Evolutionary conservation across 1,284 basidiomycete genomes (phyloP).

Genomic region (Pyrrhoderma noxium): DNA sequence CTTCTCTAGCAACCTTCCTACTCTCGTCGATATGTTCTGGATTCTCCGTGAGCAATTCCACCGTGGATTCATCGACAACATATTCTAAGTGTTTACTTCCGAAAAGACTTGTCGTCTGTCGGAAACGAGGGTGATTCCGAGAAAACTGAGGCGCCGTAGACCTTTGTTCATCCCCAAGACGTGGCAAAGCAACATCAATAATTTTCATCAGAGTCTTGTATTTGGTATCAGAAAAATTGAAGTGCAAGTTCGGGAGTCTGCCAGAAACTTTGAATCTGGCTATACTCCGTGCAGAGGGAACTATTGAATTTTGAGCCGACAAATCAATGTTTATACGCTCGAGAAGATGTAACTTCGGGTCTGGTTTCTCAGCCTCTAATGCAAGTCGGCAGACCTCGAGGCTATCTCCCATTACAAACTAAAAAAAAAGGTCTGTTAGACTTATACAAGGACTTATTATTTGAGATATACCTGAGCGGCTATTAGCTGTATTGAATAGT

Average conservation of each 20-base stretch:
- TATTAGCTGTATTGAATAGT: conserved; percentile 77
- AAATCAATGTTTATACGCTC: conserved; percentile 93
- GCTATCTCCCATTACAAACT: conserved; percentile 90
- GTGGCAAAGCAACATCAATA: conserved; percentile 87
- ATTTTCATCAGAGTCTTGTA: conserved; percentile 94
- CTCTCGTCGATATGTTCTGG: conserved; percentile 10
- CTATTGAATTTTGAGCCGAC: conserved; percentile 90
- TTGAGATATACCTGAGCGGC: conserved; percentile 70
- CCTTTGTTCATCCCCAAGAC: conserved; percentile 55
- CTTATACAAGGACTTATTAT: conserved; percentile 6
- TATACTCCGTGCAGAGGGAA: conserved; percentile 79
- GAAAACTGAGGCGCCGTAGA: conserved; percentile 23
- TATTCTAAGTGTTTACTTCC: conserved; percentile 50
- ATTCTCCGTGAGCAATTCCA: conserved; percentile 32
- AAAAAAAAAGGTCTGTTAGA: conserved; percentile 6
- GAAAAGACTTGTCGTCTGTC: conserved; percentile 50
- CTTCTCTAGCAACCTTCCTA: conserved; percentile 11
- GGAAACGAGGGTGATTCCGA: conserved; percentile 31
- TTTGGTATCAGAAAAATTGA: conserved; percentile 95
- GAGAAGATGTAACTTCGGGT: conserved; percentile 75
- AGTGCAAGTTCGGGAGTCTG: conserved; percentile 79
- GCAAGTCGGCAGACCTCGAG: conserved; percentile 78
- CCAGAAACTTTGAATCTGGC: conserved; percentile 92
- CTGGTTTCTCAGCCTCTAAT: conserved; percentile 46
- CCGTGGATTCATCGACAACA: conserved; percentile 56